A percentile compares a stretch with the other conserved stretches of the same genome.
These are phyloP conservation scores for Solanum pennellii DNA, from an alignment of 257 asterid species.

Conservation along the genomic window DNA sequence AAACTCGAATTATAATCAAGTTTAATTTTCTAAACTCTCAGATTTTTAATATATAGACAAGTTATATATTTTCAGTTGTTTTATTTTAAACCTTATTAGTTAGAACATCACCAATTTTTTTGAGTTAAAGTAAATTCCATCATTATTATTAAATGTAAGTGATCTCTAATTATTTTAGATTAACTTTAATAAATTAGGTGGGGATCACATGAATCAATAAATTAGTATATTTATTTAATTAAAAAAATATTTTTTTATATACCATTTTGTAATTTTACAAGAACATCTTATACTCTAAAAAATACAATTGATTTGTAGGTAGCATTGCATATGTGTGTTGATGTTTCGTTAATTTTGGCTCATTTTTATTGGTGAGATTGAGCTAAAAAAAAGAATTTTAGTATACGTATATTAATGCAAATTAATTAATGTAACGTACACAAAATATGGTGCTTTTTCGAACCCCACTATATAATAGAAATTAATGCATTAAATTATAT, in stretches of 20 bases:
- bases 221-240: background rate
- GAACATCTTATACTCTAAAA: background rate
- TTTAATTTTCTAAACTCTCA: background rate
- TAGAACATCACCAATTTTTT: background rate
- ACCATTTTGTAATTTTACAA: background rate
- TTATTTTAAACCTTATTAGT: background rate
- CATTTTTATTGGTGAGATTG: background rate
- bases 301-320: background rate
- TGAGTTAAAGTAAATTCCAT: background rate
- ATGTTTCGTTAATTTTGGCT: background rate
- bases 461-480: background rate
- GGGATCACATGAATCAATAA: background rate
- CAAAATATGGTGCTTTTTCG: background rate
- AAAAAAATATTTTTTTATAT: background rate
- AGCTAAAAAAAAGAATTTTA: background rate
- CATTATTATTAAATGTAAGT: background rate
- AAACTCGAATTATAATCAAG: background rate
- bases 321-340: background rate
- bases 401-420: background rate
- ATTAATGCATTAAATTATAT: background rate
- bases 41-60: background rate
- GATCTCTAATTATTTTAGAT: background rate
- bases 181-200: background rate
- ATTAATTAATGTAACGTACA: background rate
- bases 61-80: background rate